Conservation (phyloP, 139 green algal species). For the Haematococcus sp. region DNA sequence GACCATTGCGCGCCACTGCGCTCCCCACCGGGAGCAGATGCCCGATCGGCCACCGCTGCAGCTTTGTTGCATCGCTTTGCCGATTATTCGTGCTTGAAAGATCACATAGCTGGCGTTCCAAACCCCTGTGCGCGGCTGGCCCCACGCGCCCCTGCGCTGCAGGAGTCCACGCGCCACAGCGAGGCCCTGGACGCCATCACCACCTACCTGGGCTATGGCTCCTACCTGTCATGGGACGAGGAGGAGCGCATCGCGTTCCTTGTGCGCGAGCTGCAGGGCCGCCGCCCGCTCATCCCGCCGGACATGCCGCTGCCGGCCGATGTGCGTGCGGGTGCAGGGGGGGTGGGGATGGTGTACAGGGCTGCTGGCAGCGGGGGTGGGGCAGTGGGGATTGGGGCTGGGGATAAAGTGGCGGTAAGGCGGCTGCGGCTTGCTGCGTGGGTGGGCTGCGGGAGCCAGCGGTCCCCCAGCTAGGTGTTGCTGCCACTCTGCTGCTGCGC, state of each 20-base stretch:
- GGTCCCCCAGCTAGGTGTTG: no score
- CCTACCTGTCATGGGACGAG: slow-evolving; percentile 80
- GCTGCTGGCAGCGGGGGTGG: no score
- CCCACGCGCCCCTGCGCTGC: not conserved
- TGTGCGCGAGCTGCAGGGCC: slow-evolving; percentile 72
- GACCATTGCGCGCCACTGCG: no score
- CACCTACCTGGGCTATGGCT: slow-evolving; percentile 81
- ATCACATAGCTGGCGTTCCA: not conserved
- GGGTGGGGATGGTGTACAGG: slow-evolving; percentile 49
- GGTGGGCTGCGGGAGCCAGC: no score
- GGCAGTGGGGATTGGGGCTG: not conserved
- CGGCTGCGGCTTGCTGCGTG: no score
- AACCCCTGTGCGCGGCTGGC: no score
- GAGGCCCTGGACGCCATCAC: slow-evolving; percentile 92
- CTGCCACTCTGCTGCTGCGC: no score
- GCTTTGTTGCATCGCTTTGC: not conserved
- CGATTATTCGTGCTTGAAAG: not conserved
- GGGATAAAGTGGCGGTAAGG: no score
- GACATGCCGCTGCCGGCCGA: slow-evolving; percentile 78
- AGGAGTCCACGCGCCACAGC: slow-evolving; percentile 85
- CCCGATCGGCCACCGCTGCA: not conserved
- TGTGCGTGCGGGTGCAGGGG: slow-evolving; percentile 59
- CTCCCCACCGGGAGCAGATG: not conserved
- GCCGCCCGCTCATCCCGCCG: slow-evolving; percentile 83
- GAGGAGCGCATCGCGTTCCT: slow-evolving; percentile 80